Evolutionary conservation across 148 eudicot genomes (phyloP), one percentile per base, ranked within the genome.

Genomic region (Rhododendron ferrugineum): DNA sequence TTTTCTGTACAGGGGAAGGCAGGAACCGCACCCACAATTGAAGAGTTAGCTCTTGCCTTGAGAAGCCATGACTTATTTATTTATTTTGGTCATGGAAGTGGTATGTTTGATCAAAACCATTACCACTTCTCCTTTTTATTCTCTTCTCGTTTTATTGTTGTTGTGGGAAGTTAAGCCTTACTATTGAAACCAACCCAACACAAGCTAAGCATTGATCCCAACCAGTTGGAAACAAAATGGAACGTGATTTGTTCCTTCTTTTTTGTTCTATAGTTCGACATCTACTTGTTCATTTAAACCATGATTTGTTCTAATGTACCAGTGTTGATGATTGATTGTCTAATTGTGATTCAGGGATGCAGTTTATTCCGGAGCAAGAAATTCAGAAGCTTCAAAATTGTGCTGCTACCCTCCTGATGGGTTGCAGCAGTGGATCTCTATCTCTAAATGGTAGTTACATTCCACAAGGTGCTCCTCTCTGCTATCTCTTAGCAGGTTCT

Each of bases 71-170:
- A 97, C 68, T 91, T 97, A 18, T 97, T 94, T 88, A 88, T 95
- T 82, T 97, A 97, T 88, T 86, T 95, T 81, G 99, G 99, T 82
- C 99, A 97, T 90, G 98, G 98, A 90, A 95, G 98, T 83, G 99
- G 98, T 97, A 90, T 49, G 93, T 62, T 81, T 72, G 3, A 37
- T 81, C 37, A 16, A 22, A 50, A 81, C 30, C 70, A 1, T 52
- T 32, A 10, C 34, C 5, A 15, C 2, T 30, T 28, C 16, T 60
- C 16, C 11, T 85, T 54, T 32, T 68, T 11, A 36, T 4, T 34
- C 11, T 3, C 11, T 26, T 14, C 23, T 32, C 30, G 28, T 44
- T 62, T 78, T 11, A 0, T 54, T 52, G 56, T 78, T 46, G 16
- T 16, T 18, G 36, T 26, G 13, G 46, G n/a, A 68, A 28, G 30